Conservation (phyloP, 129 eudicot genomes). For the Arctium lappa region DNA sequence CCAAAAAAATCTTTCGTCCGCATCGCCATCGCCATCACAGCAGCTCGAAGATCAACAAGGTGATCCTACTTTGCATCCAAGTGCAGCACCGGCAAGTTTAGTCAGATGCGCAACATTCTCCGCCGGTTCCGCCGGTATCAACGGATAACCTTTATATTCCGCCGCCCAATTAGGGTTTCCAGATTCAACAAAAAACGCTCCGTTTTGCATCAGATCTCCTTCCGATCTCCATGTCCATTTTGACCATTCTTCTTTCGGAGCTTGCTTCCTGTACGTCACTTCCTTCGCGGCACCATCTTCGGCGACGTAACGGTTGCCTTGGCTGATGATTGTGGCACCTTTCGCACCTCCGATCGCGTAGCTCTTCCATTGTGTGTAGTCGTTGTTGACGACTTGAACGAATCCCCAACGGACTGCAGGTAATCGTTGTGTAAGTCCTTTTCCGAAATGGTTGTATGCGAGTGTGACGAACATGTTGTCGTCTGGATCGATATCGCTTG, state of each 20-base stretch:
- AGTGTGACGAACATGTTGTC: slow-evolving; percentile 57
- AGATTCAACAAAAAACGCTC: slow-evolving; percentile 66
- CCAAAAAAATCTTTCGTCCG: background rate
- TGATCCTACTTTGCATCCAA: slow-evolving; percentile 43
- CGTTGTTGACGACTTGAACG: slow-evolving; percentile 85
- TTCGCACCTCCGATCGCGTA: slow-evolving; percentile 91
- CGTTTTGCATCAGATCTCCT: slow-evolving; percentile 69
- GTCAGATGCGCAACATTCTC: slow-evolving; percentile 43
- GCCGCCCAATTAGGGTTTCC: slow-evolving; percentile 50
- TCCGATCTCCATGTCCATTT: slow-evolving; percentile 89
- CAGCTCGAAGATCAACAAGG: slow-evolving; percentile 41
- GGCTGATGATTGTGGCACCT: slow-evolving; percentile 79
- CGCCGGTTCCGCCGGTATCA: slow-evolving; percentile 40
- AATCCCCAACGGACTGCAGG: slow-evolving; percentile 79
- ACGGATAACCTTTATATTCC: slow-evolving; percentile 25
- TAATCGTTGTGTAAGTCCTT: slow-evolving; percentile 74
- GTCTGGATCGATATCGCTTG: slow-evolving; percentile 52
- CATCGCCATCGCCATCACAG: background rate
- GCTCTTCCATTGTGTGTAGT: slow-evolving; percentile 92
- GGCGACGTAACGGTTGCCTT: slow-evolving; percentile 89
- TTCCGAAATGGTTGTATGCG: slow-evolving; percentile 83
- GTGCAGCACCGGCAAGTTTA: slow-evolving; percentile 48
- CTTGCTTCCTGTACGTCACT: slow-evolving; percentile 62
- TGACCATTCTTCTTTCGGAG: slow-evolving; percentile 47
- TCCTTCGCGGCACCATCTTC: slow-evolving; percentile 54